Evolutionary conservation across 257 asterid genomes (phyloP).

Genomic region (Perilla frutescens): DNA sequence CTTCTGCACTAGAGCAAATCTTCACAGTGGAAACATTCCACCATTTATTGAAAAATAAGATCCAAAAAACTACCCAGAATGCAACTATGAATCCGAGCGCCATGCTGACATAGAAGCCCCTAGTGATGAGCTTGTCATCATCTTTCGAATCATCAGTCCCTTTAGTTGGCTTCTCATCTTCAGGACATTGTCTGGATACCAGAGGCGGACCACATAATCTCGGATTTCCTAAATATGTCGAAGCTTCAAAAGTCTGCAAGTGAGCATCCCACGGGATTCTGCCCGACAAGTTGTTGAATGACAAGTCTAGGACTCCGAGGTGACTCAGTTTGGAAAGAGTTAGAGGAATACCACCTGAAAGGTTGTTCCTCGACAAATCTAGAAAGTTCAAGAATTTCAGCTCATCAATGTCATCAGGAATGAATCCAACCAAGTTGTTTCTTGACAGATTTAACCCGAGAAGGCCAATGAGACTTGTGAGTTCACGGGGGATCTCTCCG

Average conservation of each 20-base stretch:
- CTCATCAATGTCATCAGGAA: constrained; percentile 6
- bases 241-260: neutral
- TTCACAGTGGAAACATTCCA: no score
- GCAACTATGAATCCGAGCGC: no score
- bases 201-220: no score
- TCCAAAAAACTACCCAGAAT: no score
- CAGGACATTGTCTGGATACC: no score
- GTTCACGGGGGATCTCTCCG: neutral
- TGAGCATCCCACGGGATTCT: neutral
- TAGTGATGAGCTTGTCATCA: no score
- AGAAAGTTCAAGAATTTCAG: constrained; percentile 21
- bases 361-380: constrained; percentile 31
- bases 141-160: no score
- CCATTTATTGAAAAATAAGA: no score
- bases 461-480: neutral
- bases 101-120: no score
- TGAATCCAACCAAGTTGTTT: neutral
- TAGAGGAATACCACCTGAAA: neutral
- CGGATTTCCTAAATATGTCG: neutral
- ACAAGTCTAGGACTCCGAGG: constrained; percentile 37
- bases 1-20: no score
- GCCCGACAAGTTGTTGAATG: constrained; percentile 33
- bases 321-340: neutral
- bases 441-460: neutral
- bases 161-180: no score